These are phyloP conservation scores for Russula dissimulans DNA, from an alignment of 768 basidiomycete genomes.

Conservation along the genomic window DNA sequence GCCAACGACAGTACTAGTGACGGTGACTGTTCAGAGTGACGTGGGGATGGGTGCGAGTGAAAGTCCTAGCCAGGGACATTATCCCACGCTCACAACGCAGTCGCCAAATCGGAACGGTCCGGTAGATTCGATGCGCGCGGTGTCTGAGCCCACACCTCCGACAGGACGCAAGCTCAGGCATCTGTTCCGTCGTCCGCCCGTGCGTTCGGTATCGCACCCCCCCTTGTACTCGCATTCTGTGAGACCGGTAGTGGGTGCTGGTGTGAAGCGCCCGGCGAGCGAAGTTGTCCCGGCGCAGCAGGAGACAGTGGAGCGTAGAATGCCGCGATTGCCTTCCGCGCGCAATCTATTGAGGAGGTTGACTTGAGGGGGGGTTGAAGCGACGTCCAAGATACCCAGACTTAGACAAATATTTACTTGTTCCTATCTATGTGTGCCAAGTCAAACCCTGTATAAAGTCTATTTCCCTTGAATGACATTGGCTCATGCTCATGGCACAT, in stretches of 20 bases:
- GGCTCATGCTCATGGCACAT: too few species aligned
- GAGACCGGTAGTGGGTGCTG: not conserved
- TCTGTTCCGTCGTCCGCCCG: constrained; percentile 12
- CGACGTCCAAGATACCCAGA: not conserved
- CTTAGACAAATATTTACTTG: not conserved
- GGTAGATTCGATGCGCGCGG: not conserved
- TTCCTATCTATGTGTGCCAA: not conserved
- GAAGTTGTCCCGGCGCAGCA: constrained; percentile 5
- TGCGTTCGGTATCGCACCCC: constrained; percentile 11
- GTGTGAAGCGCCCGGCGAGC: constrained; percentile 4
- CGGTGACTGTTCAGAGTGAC: too few species aligned
- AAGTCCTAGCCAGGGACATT: too few species aligned
- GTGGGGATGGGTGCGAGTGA: too few species aligned
- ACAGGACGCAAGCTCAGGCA: constrained; percentile 5
- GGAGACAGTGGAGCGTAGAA: constrained; percentile 6
- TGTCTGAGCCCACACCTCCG: not conserved
- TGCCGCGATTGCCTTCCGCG: constrained; percentile 13
- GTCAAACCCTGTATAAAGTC: too few species aligned
- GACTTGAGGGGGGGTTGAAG: not conserved
- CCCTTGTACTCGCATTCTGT: constrained; percentile 3
- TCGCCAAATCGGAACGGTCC: not conserved
- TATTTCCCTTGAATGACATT: too few species aligned
- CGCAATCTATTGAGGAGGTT: constrained; percentile 9
- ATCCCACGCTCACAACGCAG: not conserved
- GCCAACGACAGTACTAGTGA: too few species aligned